Conservation (phyloP, 345 rosid genomes). For the Syzygium aqueum region DNA sequence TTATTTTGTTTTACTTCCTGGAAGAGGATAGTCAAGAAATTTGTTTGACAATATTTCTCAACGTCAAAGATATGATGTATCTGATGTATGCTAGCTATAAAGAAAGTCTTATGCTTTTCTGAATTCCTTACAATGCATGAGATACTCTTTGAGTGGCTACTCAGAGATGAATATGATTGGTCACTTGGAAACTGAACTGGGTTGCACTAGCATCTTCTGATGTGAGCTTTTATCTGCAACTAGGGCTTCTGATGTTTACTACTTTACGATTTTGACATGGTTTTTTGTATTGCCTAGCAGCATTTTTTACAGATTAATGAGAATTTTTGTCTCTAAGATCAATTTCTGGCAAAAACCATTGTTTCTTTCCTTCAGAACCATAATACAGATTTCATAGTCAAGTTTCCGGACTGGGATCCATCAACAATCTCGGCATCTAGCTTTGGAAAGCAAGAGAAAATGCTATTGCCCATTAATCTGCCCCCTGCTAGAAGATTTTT, state of each 20-base stretch:
- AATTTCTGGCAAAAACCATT: background rate
- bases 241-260: background rate
- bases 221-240: background rate
- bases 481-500: conserved; percentile 46
- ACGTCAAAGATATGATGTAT: background rate
- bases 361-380: conserved; percentile 46
- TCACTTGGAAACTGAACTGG: background rate
- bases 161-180: background rate
- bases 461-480: conserved; percentile 10
- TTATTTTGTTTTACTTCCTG: background rate
- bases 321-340: background rate
- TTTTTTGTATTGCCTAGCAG: background rate
- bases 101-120: background rate
- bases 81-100: background rate
- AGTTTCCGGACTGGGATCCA: conserved; percentile 90
- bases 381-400: conserved; percentile 85
- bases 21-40: background rate
- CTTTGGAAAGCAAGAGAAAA: conserved; percentile 16
- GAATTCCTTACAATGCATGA: background rate
- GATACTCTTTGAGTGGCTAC: background rate
- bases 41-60: background rate
- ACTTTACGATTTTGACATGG: background rate
- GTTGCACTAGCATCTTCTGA: background rate
- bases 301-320: background rate
- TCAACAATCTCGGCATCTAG: conserved; percentile 24